A percentile compares a stretch with the other conserved stretches of the same genome.
phyloP scores from a whole-genome alignment of 2,329 filamentous ascomycete genomes.

The Penicillium janthinellum region DNA sequence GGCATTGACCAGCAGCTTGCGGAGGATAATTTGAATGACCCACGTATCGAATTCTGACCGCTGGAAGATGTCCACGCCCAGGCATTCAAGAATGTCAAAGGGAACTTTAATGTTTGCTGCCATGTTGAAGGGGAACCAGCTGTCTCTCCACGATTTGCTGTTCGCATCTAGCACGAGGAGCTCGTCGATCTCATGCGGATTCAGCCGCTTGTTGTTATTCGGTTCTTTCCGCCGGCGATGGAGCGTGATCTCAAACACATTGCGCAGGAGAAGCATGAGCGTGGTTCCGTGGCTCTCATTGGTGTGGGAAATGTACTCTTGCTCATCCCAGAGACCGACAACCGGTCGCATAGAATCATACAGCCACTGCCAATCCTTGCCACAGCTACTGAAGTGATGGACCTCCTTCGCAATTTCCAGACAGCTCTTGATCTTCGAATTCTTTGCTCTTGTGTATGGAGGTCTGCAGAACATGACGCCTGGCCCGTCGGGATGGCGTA shows the following conservation, averaged over 20 bases:
- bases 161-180: constrained; percentile 32
- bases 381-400: constrained; percentile 36
- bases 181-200: constrained; percentile 40
- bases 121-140: constrained; percentile 36
- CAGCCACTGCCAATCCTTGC: constrained; percentile 39
- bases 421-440: constrained; percentile 23
- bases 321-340: not conserved
- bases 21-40: constrained; percentile 37
- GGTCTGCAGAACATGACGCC: constrained; percentile 17
- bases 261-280: constrained; percentile 38
- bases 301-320: constrained; percentile 24
- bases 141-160: constrained; percentile 15
- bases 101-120: constrained; percentile 41
- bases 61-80: constrained; percentile 42
- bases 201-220: constrained; percentile 19
- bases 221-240: constrained; percentile 30
- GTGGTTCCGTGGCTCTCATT: constrained; percentile 38
- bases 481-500: not conserved
- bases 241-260: constrained; percentile 41
- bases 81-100: constrained; percentile 37
- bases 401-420: constrained; percentile 29
- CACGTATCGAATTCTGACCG: constrained; percentile 43
- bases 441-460: not conserved
- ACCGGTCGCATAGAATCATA: constrained; percentile 36
- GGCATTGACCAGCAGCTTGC: constrained; percentile 36